Evolutionary conservation across 2,329 filamentous ascomycete species (phyloP).

Genomic region (Pyricularia sp.): DNA sequence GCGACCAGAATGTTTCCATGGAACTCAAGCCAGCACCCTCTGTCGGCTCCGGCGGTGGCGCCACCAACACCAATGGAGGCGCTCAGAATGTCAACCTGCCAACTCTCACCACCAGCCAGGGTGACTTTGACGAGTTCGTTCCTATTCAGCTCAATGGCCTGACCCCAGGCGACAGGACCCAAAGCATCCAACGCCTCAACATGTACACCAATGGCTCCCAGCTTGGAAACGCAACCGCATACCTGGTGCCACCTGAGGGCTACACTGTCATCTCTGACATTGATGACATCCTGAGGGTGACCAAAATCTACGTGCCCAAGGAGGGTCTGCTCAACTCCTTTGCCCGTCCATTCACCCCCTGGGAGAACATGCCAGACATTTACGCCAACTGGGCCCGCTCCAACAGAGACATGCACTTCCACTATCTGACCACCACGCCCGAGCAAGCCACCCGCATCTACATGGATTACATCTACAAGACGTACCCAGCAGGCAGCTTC

Average conservation of each 20-base stretch:
- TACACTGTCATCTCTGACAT: conserved; percentile 70
- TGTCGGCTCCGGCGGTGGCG: conserved; percentile 38
- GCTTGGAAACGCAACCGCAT: conserved; percentile 66
- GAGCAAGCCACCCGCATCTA: conserved; percentile 71
- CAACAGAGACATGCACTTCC: conserved; percentile 62
- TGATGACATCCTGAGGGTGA: conserved; percentile 72
- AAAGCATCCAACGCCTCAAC: conserved; percentile 56
- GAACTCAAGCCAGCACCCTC: conserved; percentile 6
- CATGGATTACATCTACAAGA: conserved; percentile 73
- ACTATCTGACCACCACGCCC: conserved; percentile 73
- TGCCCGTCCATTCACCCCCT: conserved; percentile 57
- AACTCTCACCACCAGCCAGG: conserved; percentile 4
- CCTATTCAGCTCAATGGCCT: conserved; percentile 42
- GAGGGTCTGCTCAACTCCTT: conserved; percentile 71
- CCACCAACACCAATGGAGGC: conserved; percentile 25
- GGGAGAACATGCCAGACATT: conserved; percentile 73
- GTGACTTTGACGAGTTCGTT: conserved; percentile 57
- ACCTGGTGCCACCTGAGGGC: conserved; percentile 61
- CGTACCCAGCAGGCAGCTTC: conserved; percentile 67
- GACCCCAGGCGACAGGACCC: conserved; percentile 54
- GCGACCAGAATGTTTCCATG: conserved; percentile 52
- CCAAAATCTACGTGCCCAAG: conserved; percentile 69
- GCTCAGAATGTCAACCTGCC: conserved; percentile 6
- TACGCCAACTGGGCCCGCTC: conserved; percentile 67
- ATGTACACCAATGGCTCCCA: conserved; percentile 55